phyloP scores from a whole-genome alignment of 2,329 filamentous ascomycete genomes.

The Beauveria medogensis region DNA sequence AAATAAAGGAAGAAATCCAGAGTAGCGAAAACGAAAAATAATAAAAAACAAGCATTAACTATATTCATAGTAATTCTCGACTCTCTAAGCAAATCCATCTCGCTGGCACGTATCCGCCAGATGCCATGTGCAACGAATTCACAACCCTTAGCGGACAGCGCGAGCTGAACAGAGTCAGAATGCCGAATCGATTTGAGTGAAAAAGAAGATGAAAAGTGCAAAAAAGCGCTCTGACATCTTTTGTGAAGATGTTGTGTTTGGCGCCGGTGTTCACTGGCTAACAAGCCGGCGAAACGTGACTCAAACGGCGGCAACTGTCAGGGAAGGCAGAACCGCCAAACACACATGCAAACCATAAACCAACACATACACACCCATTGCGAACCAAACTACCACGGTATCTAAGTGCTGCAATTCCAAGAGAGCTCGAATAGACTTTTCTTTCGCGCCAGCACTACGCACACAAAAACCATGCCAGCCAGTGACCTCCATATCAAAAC shows the following conservation, averaged over 20 bases:
- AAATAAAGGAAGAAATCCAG: too few species aligned
- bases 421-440: neutral
- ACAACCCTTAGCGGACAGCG: too few species aligned
- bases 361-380: neutral
- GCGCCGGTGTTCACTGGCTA: neutral
- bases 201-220: too few species aligned
- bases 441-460: neutral
- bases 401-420: neutral
- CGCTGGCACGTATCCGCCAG: too few species aligned
- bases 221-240: too few species aligned
- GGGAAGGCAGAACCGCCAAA: neutral
- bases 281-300: neutral
- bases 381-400: neutral
- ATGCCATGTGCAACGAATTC: too few species aligned
- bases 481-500: neutral
- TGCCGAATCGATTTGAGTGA: too few species aligned
- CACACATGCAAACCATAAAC: neutral
- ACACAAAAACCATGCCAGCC: neutral
- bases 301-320: neutral
- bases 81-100: too few species aligned
- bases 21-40: too few species aligned
- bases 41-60: too few species aligned
- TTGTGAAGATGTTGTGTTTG: neutral
- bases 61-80: too few species aligned
- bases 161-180: too few species aligned